Evolutionary conservation across 176 grass and related monocot species (phyloP).

Genomic region (Aegilops sharonensis): DNA sequence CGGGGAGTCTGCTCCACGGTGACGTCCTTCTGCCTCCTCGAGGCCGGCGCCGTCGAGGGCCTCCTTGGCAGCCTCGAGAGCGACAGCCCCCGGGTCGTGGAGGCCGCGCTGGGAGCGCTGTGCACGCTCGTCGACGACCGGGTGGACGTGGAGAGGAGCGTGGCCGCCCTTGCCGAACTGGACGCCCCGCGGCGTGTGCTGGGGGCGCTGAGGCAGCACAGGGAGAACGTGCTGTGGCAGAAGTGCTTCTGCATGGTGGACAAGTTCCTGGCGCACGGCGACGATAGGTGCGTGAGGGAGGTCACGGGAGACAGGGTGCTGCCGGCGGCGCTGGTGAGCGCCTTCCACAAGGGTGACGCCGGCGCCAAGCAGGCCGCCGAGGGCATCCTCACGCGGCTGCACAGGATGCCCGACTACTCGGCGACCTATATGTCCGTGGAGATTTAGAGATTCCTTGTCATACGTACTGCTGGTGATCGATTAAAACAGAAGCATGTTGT

Average conservation of each 20-base stretch:
- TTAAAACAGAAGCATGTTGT: not conserved
- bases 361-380: constrained; percentile 64
- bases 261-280: constrained; percentile 60
- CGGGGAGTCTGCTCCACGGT: constrained; percentile 52
- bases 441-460: constrained; percentile 9
- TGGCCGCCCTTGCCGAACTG: constrained; percentile 34
- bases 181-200: constrained; percentile 46
- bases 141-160: constrained; percentile 67
- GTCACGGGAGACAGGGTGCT: constrained; percentile 63
- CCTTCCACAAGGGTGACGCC: constrained; percentile 65
- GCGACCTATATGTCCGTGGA: constrained; percentile 48
- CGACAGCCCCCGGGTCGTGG: constrained; percentile 53
- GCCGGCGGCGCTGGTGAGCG: constrained; percentile 56
- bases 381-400: constrained; percentile 71
- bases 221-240: constrained; percentile 56
- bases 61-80: constrained; percentile 65
- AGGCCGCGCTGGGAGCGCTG: constrained; percentile 64
- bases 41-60: constrained; percentile 48
- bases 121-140: constrained; percentile 72
- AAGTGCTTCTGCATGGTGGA: constrained; percentile 74
- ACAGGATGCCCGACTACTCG: constrained; percentile 59
- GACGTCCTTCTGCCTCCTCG: constrained; percentile 64
- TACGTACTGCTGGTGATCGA: not conserved
- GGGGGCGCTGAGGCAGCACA: constrained; percentile 61
- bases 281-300: constrained; percentile 38